Evolutionary conservation across 164 flowering plant genomes (phyloP), one percentile per base, ranked within the genome.

Genomic region (Vitis riparia): DNA sequence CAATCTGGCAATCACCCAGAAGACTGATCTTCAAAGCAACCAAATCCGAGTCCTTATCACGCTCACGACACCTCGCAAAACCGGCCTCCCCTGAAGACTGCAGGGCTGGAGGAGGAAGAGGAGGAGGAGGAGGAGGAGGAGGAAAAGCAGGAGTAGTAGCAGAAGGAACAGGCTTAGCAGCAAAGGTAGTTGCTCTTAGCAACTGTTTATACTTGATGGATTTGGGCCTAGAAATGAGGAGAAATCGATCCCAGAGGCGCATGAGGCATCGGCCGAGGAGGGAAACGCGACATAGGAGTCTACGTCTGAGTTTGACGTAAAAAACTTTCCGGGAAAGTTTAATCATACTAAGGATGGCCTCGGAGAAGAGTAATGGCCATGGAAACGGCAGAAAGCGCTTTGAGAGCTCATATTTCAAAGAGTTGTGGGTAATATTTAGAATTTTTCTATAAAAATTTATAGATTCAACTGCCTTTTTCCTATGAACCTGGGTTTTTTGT

Each of bases 11-110:
- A 73, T 83, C 87, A n/a, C 87, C 87, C 72, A 83, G 58, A 13
- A 83, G 73, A 49, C 79, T 70, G 72, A 83, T 83, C 78, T 83
- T 83, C 82, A 83, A 58, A 51, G 67, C 23, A 19, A 83, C 87
- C 75, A 81, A 68, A 75, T 83, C 84, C 0, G 80, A 63, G 19
- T 80, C 78, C 11, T 17, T 44, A 10, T 15, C 48, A 51, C 32
- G 62, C 37, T 23, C 32, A 47, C 1, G 62, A 4, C 19, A 4
- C 47, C 5, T 3, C 6, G 58, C 9, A 23, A 23, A 23, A 23
- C 44, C 44, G 0, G 44, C 44, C 44, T 37, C 44, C 44, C 6
- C 6, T 37, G 44, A 37, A 37, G 44, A 37, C 44, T 37, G 6
- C 44, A 3, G 44, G 0, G 7, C 44, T 6, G 44, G 44, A 37